Conservation (phyloP, 305 asterid genomes). For the Stenogyne calaminthoides region DNA sequence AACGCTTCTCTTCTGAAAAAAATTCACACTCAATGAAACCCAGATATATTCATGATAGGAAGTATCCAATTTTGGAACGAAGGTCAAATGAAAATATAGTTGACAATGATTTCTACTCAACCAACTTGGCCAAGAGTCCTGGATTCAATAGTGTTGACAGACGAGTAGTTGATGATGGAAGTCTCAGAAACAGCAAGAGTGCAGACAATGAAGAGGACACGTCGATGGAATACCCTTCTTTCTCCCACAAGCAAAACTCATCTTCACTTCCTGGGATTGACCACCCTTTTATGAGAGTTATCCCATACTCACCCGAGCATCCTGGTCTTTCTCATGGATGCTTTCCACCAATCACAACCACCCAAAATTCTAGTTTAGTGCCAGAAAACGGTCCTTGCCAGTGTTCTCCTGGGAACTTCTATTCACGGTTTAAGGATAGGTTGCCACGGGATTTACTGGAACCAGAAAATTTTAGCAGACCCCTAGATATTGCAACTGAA, state of each 20-base stretch:
- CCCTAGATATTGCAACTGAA: constrained; percentile 30
- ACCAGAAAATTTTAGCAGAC: constrained; percentile 33
- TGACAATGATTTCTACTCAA: constrained; percentile 32
- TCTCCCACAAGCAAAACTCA: constrained; percentile 32
- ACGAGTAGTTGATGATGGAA: constrained; percentile 35
- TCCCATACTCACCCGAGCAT: constrained; percentile 42
- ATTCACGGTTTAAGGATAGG: constrained; percentile 29
- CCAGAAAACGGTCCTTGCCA: constrained; percentile 33
- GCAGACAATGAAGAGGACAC: constrained; percentile 33
- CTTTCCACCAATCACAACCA: constrained; percentile 32
- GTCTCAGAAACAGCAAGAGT: constrained; percentile 31
- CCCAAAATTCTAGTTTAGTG: constrained; percentile 32
- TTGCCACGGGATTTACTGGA: constrained; percentile 35
- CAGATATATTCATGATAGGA: constrained; percentile 30
- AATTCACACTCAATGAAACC: constrained; percentile 27
- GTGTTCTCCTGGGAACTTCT: constrained; percentile 36
- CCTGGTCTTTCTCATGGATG: constrained; percentile 34
- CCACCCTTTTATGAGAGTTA: constrained; percentile 36
- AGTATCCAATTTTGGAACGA: constrained; percentile 38
- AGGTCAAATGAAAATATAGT: constrained; percentile 33
- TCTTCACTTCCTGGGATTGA: constrained; percentile 32
- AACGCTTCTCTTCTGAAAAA: constrained; percentile 33
- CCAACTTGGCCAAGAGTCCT: constrained; percentile 29
- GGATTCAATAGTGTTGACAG: constrained; percentile 30
- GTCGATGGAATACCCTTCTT: constrained; percentile 35